Base-by-base conservation (phyloP, 345 rosid species). In the Euphorbia lathyris region DNA sequence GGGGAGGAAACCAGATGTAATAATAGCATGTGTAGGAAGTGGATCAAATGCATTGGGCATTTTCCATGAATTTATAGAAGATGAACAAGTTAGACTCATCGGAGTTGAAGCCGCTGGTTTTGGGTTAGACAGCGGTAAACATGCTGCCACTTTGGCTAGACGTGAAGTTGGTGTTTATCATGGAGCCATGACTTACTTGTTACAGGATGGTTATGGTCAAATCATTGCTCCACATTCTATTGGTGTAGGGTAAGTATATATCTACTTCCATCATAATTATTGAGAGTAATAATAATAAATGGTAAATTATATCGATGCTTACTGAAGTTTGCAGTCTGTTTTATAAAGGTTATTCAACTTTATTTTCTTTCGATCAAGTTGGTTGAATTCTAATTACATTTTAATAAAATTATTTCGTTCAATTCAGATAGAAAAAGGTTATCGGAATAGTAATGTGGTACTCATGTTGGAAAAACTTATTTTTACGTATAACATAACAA, bases 1-100 rank as follows among this genome's bases (percentile, higher is more conserved):
- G 97, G 98, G 94, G 94, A 19, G 90, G 97, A 34, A 88, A 83
- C 98, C 97, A 23, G 96, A 91, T 45, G 86, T 87, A 42, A 68
- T 93, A 22, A 72, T 93, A 14, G 97, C 98, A 34, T 93, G 97
- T 74, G 72, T 93, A 9, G 97, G 96, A 50, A 85, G 92, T 67
- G 98, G 97, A 6, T 89, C 97, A 2, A 90, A 90, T 72, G 98
- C 97, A 0, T 68, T 93, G 3, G 98, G 98, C 23, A 59, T 91
- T 72, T 89, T 93, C 80, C 87, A 87, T 60, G 97, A 89, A 50
- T 91, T 93, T 77, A 58, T 87, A 8, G 59, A 52, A 3, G 97
- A 93, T 26, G 70, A 79, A 26, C 90, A 81, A 2, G 97, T 93
- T 62, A 80, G 96, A 51, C 56, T 93, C 66, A 79, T 93, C 7